phyloP scores from a whole-genome alignment of 2,329 filamentous ascomycete genomes.

The Geosmithia morbida region DNA sequence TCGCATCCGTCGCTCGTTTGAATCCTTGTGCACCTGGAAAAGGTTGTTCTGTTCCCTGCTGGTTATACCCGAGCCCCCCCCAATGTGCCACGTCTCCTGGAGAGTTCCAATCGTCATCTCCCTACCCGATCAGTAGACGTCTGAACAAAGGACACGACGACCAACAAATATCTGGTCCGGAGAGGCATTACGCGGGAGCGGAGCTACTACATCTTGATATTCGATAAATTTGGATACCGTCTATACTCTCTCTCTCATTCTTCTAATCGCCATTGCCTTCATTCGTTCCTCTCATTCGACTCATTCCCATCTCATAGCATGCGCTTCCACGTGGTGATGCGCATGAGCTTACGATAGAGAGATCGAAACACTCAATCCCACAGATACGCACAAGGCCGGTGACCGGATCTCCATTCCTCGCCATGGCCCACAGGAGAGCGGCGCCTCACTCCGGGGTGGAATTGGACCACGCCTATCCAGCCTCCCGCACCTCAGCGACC shows the following conservation, averaged over 20 bases:
- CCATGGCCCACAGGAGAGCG: background rate
- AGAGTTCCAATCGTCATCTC: background rate
- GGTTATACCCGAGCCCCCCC: no score
- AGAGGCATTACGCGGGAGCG: no score
- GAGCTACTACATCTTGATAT: no score
- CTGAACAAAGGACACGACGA: no score
- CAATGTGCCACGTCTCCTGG: no score
- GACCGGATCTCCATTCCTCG: background rate
- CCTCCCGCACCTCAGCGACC: constrained; percentile 11
- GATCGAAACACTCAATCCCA: background rate
- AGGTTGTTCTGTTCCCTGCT: no score
- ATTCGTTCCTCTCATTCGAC: background rate
- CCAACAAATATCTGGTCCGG: no score
- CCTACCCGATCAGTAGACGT: no score
- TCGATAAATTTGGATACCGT: no score
- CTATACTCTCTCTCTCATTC: background rate
- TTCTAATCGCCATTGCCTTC: background rate
- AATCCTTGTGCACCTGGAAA: no score
- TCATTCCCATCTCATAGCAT: background rate
- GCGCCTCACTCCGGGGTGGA: background rate
- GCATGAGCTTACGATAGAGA: background rate
- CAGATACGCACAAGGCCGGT: background rate
- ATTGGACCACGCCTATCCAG: background rate
- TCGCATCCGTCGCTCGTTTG: no score
- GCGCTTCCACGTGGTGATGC: background rate